Evolutionary conservation across 2,329 filamentous ascomycete genomes (phyloP).

Genomic region (Colletotrichum chrysophilum): DNA sequence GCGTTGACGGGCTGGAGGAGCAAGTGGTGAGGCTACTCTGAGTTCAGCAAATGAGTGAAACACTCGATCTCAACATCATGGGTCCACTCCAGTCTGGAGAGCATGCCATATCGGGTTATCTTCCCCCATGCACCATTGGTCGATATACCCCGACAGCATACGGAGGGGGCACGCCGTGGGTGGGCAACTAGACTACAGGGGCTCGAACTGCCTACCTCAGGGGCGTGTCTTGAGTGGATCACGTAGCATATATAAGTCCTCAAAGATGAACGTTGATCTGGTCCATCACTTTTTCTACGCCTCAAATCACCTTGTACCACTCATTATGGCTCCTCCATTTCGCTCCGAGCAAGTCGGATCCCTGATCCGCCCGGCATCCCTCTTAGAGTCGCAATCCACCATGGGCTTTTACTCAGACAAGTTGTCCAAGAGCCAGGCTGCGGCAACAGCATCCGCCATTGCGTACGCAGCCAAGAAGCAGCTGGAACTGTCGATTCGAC

Average conservation of each 20-base stretch:
- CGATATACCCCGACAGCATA: not conserved
- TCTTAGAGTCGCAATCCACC: slow-evolving; percentile 48
- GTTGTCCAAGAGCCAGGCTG: slow-evolving; percentile 49
- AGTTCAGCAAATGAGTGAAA: not conserved
- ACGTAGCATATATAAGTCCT: not conserved
- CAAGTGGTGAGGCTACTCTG: not conserved
- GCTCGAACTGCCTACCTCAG: not conserved
- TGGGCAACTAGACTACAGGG: not conserved
- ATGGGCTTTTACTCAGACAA: not conserved
- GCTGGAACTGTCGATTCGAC: slow-evolving; percentile 64
- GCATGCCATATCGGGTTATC: not conserved
- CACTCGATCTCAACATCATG: not conserved
- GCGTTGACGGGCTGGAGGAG: not conserved
- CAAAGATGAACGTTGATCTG: not conserved
- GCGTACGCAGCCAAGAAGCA: slow-evolving; percentile 70
- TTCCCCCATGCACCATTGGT: not conserved
- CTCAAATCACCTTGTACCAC: not conserved
- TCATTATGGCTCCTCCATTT: slow-evolving; percentile 53
- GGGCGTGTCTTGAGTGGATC: not conserved
- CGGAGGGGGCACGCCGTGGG: not conserved
- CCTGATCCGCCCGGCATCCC: slow-evolving; percentile 67
- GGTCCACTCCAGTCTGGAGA: not conserved
- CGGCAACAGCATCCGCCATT: slow-evolving; percentile 62
- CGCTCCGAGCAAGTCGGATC: slow-evolving; percentile 77
- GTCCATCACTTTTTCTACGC: not conserved